These are phyloP conservation scores for Ceratobasidium sp. DNA, from an alignment of 1,284 basidiomycete species.

Conservation along the genomic window DNA sequence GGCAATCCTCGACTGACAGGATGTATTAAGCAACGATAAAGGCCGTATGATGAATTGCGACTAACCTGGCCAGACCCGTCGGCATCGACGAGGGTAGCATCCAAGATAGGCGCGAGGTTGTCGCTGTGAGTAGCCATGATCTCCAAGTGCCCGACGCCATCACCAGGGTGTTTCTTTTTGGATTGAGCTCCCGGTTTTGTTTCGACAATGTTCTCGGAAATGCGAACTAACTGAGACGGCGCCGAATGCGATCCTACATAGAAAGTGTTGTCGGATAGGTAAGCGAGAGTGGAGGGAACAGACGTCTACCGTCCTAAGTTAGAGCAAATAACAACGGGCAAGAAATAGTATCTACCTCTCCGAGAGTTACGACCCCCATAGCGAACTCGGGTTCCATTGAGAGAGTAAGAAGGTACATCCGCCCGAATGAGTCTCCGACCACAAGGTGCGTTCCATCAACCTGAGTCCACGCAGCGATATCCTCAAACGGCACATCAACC, in stretches of 20 bases:
- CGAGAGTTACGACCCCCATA: slow-evolving; percentile 74
- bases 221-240: slow-evolving; percentile 79
- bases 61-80: slow-evolving; percentile 80
- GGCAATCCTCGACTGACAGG: slow-evolving; percentile 67
- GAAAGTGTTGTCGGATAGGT: slow-evolving; percentile 77
- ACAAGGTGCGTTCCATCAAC: slow-evolving; percentile 63
- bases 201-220: slow-evolving; percentile 56
- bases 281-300: slow-evolving; percentile 77
- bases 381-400: slow-evolving; percentile 53
- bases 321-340: slow-evolving; percentile 13
- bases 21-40: slow-evolving; percentile 14
- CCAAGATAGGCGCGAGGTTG: slow-evolving; percentile 89
- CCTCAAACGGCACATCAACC: slow-evolving; percentile 13
- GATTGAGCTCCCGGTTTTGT: slow-evolving; percentile 37
- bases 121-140: slow-evolving; percentile 56
- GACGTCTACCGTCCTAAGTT: slow-evolving; percentile 65
- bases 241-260: slow-evolving; percentile 87
- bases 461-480: slow-evolving; percentile 35
- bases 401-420: slow-evolving; percentile 71
- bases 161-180: slow-evolving; percentile 31
- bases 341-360: slow-evolving; percentile 65
- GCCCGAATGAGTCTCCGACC: slow-evolving; percentile 82
- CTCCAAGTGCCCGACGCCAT: background rate
- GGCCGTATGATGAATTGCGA: slow-evolving; percentile 33
- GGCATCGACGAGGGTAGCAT: slow-evolving; percentile 80